A percentile compares a stretch with the other conserved stretches of the same genome.
These are phyloP conservation scores for Circinella minor DNA, from an alignment of 371 early-diverging fungal genomes.

Conservation along the genomic window DNA sequence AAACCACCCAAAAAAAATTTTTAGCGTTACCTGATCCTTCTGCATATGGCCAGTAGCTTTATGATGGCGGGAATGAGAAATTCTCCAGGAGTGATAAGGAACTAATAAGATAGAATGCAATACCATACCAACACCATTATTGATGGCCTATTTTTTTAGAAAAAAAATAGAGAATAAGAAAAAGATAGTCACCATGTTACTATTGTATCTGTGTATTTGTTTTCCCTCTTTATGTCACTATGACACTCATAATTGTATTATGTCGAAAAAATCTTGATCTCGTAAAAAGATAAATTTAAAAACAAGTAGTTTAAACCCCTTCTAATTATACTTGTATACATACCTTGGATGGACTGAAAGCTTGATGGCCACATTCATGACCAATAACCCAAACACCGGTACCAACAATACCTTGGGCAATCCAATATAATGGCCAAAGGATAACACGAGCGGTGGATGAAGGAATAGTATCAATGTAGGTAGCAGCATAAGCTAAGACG, in stretches of 20 bases:
- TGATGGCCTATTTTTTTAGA: slow-evolving; percentile 40
- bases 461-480: slow-evolving; percentile 62
- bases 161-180: too few relatives aligned
- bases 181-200: too few relatives aligned
- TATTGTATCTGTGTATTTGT: too few relatives aligned
- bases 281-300: too few relatives aligned
- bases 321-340: background rate
- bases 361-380: slow-evolving; percentile 88
- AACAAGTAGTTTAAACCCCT: background rate
- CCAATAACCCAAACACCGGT: slow-evolving; percentile 92
- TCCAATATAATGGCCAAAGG: slow-evolving; percentile 82
- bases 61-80: slow-evolving; percentile 84
- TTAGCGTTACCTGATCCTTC: slow-evolving; percentile 67
- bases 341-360: slow-evolving; percentile 76
- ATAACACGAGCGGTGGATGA: slow-evolving; percentile 35
- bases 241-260: too few relatives aligned
- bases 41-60: slow-evolving; percentile 80
- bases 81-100: slow-evolving; percentile 81
- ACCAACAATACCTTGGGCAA: slow-evolving; percentile 77
- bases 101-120: slow-evolving; percentile 82
- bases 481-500: slow-evolving; percentile 67
- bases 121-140: slow-evolving; percentile 83
- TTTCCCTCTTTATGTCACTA: too few relatives aligned
- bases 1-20: too few relatives aligned
- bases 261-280: too few relatives aligned